Evolutionary conservation across 2,329 filamentous ascomycete species (phyloP).

Genomic region (Pezicula rhizophila): DNA sequence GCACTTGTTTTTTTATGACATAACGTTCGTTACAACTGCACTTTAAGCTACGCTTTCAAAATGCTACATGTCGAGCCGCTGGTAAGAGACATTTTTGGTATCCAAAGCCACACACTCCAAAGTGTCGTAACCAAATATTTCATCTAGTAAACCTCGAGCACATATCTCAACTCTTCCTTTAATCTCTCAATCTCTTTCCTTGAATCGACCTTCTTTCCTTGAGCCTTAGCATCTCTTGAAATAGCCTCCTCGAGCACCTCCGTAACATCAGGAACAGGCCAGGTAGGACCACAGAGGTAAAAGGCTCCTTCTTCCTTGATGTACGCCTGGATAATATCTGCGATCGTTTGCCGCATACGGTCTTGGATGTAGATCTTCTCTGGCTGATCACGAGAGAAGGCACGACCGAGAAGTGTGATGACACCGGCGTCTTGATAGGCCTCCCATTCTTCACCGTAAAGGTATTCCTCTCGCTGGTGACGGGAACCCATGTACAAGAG

Average conservation of each 20-base stretch:
- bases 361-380: conserved; percentile 99
- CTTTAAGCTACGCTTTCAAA: no score
- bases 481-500: conserved; percentile 95
- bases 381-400: conserved; percentile 94
- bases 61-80: no score
- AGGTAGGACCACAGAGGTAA: conserved; percentile 96
- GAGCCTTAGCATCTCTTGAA: conserved; percentile 61
- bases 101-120: no score
- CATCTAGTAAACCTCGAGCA: conserved; percentile 86
- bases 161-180: conserved; percentile 92
- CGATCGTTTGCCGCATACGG: conserved; percentile 83
- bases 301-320: conserved; percentile 84
- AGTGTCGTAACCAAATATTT: background rate
- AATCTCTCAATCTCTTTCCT: conserved; percentile 92
- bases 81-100: no score
- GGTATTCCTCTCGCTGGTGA: conserved; percentile 96
- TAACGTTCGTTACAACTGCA: no score
- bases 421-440: conserved; percentile 93
- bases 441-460: conserved; percentile 99
- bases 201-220: conserved; percentile 75
- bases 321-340: conserved; percentile 80
- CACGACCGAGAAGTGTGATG: conserved; percentile 86
- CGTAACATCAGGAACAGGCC: conserved; percentile 96
- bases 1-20: no score
- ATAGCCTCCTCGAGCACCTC: conserved; percentile 92